Base-by-base conservation (phyloP, 805 yeast genomes). In the Nakazawaea ishiwadae region DNA sequence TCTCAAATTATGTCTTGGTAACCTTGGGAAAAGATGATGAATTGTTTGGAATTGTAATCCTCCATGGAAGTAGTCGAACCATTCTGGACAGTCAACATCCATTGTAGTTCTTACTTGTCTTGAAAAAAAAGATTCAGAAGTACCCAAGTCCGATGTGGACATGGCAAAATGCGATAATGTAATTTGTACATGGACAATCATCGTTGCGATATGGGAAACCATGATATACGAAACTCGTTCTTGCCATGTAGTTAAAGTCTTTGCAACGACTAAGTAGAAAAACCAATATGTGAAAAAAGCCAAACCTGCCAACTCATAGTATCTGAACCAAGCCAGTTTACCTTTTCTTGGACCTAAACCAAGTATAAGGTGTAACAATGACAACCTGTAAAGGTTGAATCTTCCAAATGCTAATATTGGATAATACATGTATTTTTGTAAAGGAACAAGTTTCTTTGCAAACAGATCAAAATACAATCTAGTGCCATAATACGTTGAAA, bases 101-200 rank as follows among this genome's bases (percentile, higher is more conserved):
- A 88, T 89, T 3, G 96, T 88, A 1, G 96, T 89, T 51, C 96
- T 71, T 3, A 88, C 56, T 62, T 88, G 96, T 48, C 93, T 73
- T 46, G 84, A 80, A 0, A 81, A 76, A 54, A 88, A 88, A 6
- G 88, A 72, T 58, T 88, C 96, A 32, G 81, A 73, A 7, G 77
- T 73, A 1, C 96, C 96, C 14, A 88, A 64, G 54, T 88, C 95
- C 4, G 93, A 73, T 0, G 96, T 89, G 1, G 95, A 84, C 95
- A 88, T 89, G 28, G 96, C 96, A 66, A 88, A 88, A 59, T 88
- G 96, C 11, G 90, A 81, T 32, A 88, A 69, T 0, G 95, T 86
- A 61, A 88, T 88, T 58, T 89, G 96, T 24, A 88, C 96, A 59
- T 88, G 96, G n/a, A 88, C 91, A 29, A 90, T 72, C 95, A 87